phyloP scores from a whole-genome alignment of 306 rosid genomes.

The Cucumis cinereus region DNA sequence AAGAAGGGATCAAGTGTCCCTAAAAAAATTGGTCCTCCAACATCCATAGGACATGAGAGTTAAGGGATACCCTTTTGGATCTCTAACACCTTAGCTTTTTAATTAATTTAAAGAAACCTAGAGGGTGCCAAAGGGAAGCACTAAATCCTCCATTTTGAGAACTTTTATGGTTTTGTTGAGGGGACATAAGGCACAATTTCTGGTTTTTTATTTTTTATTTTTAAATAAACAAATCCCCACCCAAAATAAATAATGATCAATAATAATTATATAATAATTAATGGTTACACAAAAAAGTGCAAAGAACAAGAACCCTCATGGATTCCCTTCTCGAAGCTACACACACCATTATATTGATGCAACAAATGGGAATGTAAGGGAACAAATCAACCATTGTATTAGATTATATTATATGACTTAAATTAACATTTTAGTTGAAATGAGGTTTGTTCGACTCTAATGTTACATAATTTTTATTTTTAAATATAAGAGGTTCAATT shows the following conservation, averaged over 20 bases:
- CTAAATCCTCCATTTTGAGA: constrained; percentile 29
- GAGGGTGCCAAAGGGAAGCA: constrained; percentile 26
- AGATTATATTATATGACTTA: too few relatives aligned
- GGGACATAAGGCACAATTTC: constrained; percentile 39
- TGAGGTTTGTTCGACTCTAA: too few relatives aligned
- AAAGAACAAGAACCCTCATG: constrained; percentile 12
- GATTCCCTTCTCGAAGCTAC: constrained; percentile 13
- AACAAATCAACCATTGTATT: neutral
- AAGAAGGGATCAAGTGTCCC: constrained; percentile 5
- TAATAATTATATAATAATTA: neutral
- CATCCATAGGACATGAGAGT: constrained; percentile 13
- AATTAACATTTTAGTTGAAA: too few relatives aligned
- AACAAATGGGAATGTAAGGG: neutral
- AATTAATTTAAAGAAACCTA: constrained; percentile 4
- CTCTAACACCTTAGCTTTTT: constrained; percentile 3
- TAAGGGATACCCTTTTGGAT: constrained; percentile 16
- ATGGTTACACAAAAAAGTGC: neutral
- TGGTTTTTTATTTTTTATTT: constrained; percentile 9
- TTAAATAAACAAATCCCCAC: neutral
- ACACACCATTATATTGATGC: neutral
- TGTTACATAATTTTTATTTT: too few relatives aligned
- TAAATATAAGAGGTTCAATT: too few relatives aligned
- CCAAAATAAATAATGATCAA: constrained; percentile 1
- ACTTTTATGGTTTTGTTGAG: constrained; percentile 47
- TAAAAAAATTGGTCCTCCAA: constrained; percentile 7